A percentile compares a stretch with the other conserved stretches of the same genome.
These are phyloP conservation scores for Cladosporium sp. DNA, from an alignment of 2,329 filamentous ascomycete genomes.

Conservation along the genomic window DNA sequence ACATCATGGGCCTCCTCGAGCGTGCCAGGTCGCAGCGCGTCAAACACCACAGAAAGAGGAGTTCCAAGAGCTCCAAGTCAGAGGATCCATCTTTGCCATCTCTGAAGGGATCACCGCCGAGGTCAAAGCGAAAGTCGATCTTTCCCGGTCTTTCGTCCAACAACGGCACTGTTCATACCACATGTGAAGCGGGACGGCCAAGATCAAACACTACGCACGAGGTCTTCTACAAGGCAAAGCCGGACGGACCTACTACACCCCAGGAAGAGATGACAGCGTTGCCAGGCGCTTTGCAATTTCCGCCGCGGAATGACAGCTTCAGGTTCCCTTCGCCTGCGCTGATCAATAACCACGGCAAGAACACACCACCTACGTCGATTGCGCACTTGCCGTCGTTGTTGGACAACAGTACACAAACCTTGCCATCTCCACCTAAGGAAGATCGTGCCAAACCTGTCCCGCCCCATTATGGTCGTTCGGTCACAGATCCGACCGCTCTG, in stretches of 20 bases:
- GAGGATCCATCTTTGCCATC: too few relatives aligned
- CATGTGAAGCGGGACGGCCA: not conserved
- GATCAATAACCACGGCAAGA: conserved; percentile 1
- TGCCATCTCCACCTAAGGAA: not conserved
- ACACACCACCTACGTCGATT: not conserved
- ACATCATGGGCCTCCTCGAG: conserved; percentile 8
- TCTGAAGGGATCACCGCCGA: not conserved
- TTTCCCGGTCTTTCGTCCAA: conserved; percentile 8
- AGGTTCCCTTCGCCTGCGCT: conserved; percentile 20
- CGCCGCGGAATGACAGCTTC: conserved; percentile 23
- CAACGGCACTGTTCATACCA: not conserved
- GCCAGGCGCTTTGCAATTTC: conserved; percentile 18
- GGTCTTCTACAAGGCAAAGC: not conserved
- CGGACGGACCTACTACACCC: not conserved
- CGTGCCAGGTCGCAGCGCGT: conserved; percentile 4
- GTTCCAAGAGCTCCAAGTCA: not conserved
- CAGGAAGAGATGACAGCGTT: not conserved
- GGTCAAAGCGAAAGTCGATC: conserved; percentile 5
- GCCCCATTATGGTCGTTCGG: conserved; percentile 21
- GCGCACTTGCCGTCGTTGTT: conserved; percentile 1
- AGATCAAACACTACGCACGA: not conserved
- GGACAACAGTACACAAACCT: not conserved
- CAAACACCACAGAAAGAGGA: conserved; percentile 6
- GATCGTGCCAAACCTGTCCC: not conserved
- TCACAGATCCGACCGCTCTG: conserved; percentile 20